Conservation (phyloP, 768 basidiomycete species). For the Phylloporus sp. region DNA sequence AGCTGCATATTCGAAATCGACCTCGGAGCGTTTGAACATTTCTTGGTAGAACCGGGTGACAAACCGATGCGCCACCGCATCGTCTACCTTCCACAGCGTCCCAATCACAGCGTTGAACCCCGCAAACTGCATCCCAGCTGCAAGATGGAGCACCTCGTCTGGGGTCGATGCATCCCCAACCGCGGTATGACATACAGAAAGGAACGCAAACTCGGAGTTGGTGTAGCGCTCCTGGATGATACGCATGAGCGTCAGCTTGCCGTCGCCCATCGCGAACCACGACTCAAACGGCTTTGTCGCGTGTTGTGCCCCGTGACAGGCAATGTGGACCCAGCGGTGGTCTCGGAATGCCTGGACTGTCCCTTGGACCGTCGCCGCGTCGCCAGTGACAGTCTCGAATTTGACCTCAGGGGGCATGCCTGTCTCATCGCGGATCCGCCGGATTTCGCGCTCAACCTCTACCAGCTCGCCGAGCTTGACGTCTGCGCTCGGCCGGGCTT, state of each 20-base stretch:
- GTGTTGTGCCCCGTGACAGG: too few species aligned
- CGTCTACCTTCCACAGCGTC: neutral
- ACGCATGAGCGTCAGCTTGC: too few species aligned
- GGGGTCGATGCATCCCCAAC: neutral
- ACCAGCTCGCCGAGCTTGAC: neutral
- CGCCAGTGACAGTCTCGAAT: neutral
- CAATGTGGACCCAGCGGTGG: neutral
- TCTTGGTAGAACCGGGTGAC: neutral
- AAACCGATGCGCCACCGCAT: neutral
- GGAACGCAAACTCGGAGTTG: too few species aligned
- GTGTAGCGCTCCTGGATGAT: too few species aligned
- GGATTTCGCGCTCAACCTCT: neutral
- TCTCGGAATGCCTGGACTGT: neutral
- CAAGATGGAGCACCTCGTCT: neutral
- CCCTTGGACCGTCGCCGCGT: neutral
- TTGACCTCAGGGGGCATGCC: neutral
- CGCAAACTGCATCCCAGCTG: too few species aligned
- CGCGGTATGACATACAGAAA: too few species aligned
- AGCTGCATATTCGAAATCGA: neutral
- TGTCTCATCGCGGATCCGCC: neutral
- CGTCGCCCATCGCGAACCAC: too few species aligned
- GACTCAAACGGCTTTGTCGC: too few species aligned
- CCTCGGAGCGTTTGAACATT: neutral
- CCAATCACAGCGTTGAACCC: neutral
- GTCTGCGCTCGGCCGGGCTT: neutral